These are phyloP conservation scores for Myriosclerotinia scirpicola DNA, from an alignment of 2,329 filamentous ascomycete species.

Conservation along the genomic window DNA sequence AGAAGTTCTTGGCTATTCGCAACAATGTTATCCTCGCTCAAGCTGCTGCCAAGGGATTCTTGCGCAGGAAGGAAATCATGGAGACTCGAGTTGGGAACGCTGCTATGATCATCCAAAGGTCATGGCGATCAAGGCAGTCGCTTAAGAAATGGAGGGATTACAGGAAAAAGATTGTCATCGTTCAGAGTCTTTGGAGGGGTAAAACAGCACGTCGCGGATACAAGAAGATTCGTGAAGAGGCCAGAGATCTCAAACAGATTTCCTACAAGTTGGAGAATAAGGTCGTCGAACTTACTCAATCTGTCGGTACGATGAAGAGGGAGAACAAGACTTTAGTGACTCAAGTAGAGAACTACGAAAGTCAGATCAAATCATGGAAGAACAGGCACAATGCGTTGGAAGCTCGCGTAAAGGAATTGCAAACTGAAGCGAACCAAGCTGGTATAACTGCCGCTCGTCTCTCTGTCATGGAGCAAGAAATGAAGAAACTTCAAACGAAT, in stretches of 20 bases:
- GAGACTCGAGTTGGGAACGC: conserved; percentile 93
- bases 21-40: conserved; percentile 86
- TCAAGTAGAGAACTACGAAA: conserved; percentile 94
- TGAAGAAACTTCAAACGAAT: conserved; percentile 83
- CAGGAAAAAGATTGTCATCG: conserved; percentile 81
- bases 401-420: conserved; percentile 85
- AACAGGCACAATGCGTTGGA: conserved; percentile 88
- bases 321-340: conserved; percentile 88
- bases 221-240: conserved; percentile 90
- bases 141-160: conserved; percentile 83
- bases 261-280: conserved; percentile 99
- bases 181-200: conserved; percentile 93
- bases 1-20: conserved; percentile 73
- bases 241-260: conserved; percentile 97
- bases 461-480: conserved; percentile 90
- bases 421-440: conserved; percentile 95
- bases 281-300: conserved; percentile 96
- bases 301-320: conserved; percentile 84
- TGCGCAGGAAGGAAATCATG: conserved; percentile 88
- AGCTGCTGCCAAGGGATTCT: conserved; percentile 85
- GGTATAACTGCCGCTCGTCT: conserved; percentile 91
- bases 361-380: conserved; percentile 94
- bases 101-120: conserved; percentile 83
- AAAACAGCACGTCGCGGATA: conserved; percentile 78
- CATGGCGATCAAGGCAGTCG: conserved; percentile 79